Conservation (phyloP, 225 moss, liverwort and hornwort species). For the Neckera pumila region DNA sequence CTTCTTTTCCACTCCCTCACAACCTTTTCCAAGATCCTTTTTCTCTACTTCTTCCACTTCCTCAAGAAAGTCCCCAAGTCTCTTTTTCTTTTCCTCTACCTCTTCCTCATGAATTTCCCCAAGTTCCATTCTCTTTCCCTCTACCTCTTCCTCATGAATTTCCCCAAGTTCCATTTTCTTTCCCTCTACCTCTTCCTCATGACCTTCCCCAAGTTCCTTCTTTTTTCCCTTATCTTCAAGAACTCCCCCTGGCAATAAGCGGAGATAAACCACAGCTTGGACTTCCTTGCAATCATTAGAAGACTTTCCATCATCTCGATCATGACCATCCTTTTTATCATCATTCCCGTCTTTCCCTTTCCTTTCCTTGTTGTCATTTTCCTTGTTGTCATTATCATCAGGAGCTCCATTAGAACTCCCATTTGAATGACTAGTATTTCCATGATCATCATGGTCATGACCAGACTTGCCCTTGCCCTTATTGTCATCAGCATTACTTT, state of each 20-base stretch:
- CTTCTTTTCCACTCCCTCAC: neutral
- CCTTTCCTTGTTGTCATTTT: rapidly evolving
- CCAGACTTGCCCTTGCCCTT: neutral
- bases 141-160: neutral
- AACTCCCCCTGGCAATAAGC: neutral
- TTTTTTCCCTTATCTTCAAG: neutral
- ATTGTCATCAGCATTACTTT: rapidly evolving
- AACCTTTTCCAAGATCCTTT: neutral
- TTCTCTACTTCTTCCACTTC: too few species aligned
- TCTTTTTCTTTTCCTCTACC: neutral
- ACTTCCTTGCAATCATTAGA: neutral
- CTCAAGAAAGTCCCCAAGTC: neutral
- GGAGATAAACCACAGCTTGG: neutral
- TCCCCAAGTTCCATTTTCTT: too few species aligned
- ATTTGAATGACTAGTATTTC: too few species aligned
- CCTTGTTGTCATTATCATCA: too few species aligned
- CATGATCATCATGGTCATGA: rapidly evolving
- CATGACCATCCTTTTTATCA: rapidly evolving
- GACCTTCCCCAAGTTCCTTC: too few species aligned
- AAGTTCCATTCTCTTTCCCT: neutral
- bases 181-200: too few species aligned
- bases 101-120: neutral
- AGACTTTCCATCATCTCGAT: neutral
- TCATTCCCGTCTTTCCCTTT: neutral
- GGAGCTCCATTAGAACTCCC: too few species aligned